A percentile compares a stretch with the other conserved stretches of the same genome.
Conservation (phyloP, 768 basidiomycete genomes). For the Mycena kentingensis region DNA sequence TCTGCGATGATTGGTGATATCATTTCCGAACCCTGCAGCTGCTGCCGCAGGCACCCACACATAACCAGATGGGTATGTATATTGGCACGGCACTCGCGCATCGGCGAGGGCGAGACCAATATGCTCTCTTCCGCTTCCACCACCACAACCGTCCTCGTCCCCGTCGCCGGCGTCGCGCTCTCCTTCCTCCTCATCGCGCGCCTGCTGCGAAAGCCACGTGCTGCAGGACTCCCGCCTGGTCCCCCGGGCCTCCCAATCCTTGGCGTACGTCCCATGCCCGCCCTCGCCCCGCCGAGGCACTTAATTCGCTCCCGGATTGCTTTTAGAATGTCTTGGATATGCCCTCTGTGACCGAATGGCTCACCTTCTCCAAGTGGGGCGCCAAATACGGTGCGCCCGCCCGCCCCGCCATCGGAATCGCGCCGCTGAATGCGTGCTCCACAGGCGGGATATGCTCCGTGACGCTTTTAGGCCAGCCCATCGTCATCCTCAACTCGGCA, state of each 20-base stretch:
- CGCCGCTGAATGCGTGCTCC: not conserved
- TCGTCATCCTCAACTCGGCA: constrained; percentile 52
- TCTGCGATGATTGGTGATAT: too few relatives aligned
- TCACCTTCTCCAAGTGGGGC: constrained; percentile 53
- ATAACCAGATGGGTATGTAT: not conserved
- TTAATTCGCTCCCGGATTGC: not conserved
- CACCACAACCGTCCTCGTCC: constrained; percentile 9
- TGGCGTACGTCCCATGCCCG: constrained; percentile 34
- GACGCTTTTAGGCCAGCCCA: constrained; percentile 44
- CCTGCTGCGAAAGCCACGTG: constrained; percentile 23
- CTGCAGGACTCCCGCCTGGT: not conserved
- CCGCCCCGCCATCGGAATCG: not conserved
- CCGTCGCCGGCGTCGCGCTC: constrained; percentile 20
- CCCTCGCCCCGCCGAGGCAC: not conserved
- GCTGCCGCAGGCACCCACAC: too few relatives aligned
- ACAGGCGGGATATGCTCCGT: constrained; percentile 43
- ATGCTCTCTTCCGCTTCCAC: constrained; percentile 7
- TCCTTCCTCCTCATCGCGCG: constrained; percentile 24
- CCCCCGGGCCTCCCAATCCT: constrained; percentile 46
- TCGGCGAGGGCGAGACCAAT: not conserved
- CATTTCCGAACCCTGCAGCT: too few relatives aligned
- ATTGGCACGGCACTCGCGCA: not conserved
- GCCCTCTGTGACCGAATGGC: constrained; percentile 47
- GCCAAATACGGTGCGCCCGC: constrained; percentile 47
- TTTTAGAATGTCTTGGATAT: constrained; percentile 50